Percentiles rank a stretch among this genome's conserved stretches.
Conservation (phyloP, 768 basidiomycete genomes). For the Suillus subalutaceus region DNA sequence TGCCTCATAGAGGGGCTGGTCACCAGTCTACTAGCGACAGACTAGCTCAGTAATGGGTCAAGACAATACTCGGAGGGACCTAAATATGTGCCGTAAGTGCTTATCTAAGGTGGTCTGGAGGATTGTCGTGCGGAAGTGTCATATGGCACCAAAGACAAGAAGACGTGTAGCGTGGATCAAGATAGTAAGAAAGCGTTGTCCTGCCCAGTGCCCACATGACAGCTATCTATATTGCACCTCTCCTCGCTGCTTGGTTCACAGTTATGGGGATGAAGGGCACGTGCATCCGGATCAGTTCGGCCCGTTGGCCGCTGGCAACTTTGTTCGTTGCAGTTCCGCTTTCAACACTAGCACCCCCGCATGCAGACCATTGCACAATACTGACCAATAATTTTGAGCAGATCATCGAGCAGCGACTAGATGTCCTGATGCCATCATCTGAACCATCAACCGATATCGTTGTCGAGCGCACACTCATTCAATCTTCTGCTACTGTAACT, state of each 20-base stretch:
- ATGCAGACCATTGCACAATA: background rate
- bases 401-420: background rate
- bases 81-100: too few species aligned
- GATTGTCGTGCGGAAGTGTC: too few species aligned
- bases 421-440: conserved; percentile 20
- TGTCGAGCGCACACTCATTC: conserved; percentile 4
- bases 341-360: background rate
- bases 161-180: too few species aligned
- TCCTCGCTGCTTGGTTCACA: background rate
- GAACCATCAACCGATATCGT: conserved; percentile 28
- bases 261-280: background rate
- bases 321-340: background rate
- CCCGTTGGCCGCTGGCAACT: background rate
- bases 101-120: too few species aligned
- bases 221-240: background rate
- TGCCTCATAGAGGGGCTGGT: too few species aligned
- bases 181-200: too few species aligned
- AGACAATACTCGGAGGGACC: too few species aligned
- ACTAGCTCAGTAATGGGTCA: too few species aligned
- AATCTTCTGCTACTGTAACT: conserved; percentile 8
- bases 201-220: background rate
- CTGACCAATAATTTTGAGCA: background rate
- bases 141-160: too few species aligned
- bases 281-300: background rate
- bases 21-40: too few species aligned